Base-by-base conservation (phyloP, 805 yeast species). In the Myxozyma geophila region DNA sequence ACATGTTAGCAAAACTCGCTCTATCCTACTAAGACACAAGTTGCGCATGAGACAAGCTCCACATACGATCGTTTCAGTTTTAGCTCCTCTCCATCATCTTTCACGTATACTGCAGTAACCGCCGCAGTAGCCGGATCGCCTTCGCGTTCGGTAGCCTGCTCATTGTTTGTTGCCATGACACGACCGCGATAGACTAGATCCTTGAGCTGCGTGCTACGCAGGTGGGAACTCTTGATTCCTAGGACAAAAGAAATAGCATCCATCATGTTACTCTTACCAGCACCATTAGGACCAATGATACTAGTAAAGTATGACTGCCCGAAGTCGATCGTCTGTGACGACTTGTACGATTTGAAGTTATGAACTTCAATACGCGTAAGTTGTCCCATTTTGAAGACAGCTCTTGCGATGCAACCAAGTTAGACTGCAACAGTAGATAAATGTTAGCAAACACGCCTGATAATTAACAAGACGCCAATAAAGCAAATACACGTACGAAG, bases 271-370 rank as follows among this genome's bases (percentile, higher is more conserved):
- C 97, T 89, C 77, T 95, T 95, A 7, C 99, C 99, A 0, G 98
- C 89, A 40, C 99, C 99, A 80, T 95, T 95, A n/a, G 98, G 98
- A 0, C 99, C 99, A 62, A 95, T 89, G 66, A 95, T 90, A 51
- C 96, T 87, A 0, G 97, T 90, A 78, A 95, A 95, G 64, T 83
- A 84, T 12, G 87, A 81, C 37, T 67, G 71, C 0, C 97, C 97
- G 75, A 95, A 89, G 1, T 95, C 96, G 23, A 93, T 84, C 5
- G 81, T 81, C 17, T 90, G 82, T 0, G 83, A 81, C 0, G 96
- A 98, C 59, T 83, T 81, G 73, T 95, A 95, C 0, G 98, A 92
- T 78, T 95, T 95, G 85, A 95, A 95, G 76, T 95, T 91, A 76
- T 83, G 79, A 40, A 92, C 78, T 74, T 90, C 96, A 58, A 92